Evolutionary conservation across 2,329 filamentous ascomycete genomes (phyloP), one percentile per base, ranked within the genome.

Genomic region (Botrytis elliptica): DNA sequence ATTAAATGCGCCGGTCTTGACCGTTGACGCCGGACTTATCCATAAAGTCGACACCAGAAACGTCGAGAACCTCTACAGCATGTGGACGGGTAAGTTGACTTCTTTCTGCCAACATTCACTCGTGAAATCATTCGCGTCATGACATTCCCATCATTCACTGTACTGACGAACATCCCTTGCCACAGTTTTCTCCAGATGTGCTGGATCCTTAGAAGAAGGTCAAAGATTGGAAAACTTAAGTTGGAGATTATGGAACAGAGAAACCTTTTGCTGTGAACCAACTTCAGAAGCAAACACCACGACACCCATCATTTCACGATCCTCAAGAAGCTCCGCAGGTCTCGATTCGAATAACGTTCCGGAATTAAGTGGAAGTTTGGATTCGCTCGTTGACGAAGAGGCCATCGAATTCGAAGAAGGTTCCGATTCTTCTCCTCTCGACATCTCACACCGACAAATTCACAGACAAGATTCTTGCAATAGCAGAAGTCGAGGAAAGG

Each of bases 31-130:
- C 77, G 93, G 92, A 82, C 92, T 95, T 79, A 95, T 99, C 82
- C 93, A 96, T 86, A 94, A 97, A 83, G 94, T 98, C 80, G 95
- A 98, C 84, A 97, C 95, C 1, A 89, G 92, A 78, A 97, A 97
- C 83, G 91, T 93, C 42, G 93, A 97, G 84, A 97, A 95, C 81
- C 89, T 98, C 70, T 97, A 96, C 85, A 95, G 93, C 86, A 97
- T 98, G 89, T 97, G 95, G 94, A 95, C 94, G 83, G 93, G 94
- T 97, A 85, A 88, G 93, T 72, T 25, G 3, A 49, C 46, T 49
- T 49, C 20, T 22, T 9, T 25, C 46, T 49, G 1, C 20, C 8
- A 4, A 36, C 3, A 10, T 46, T 60, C 25, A 38, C 64, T 33
- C 69, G 16, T 55, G 59, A 33, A n/a, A 36, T 68, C 71, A 74